Percentiles rank a stretch among this genome's conserved stretches.
Evolutionary conservation across 345 rosid genomes (phyloP).

Genomic region (Boechera retrofracta): DNA sequence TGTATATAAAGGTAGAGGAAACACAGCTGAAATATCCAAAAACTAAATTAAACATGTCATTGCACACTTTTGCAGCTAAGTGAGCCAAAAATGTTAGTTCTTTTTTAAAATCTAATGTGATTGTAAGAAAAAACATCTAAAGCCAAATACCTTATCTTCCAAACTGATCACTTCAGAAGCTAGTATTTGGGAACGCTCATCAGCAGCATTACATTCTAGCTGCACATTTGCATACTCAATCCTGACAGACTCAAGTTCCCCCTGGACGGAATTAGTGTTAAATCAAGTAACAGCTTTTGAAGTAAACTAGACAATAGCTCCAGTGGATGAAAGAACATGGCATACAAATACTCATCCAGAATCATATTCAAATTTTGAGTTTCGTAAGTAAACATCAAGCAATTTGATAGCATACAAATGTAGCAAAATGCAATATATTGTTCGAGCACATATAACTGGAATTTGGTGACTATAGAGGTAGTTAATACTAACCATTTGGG

Average conservation of each 20-base stretch:
- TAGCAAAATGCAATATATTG: constrained; percentile 13
- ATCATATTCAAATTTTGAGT: constrained; percentile 19
- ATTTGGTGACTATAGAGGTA: background rate
- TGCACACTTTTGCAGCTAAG: constrained; percentile 27
- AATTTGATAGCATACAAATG: constrained; percentile 14
- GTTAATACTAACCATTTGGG: constrained; percentile 65
- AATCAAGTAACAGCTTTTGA: constrained; percentile 18
- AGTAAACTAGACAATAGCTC: constrained; percentile 19
- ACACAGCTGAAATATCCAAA: constrained; percentile 11
- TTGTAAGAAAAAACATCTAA: constrained; percentile 14
- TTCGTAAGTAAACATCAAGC: background rate
- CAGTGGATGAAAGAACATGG: constrained; percentile 18
- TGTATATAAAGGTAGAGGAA: constrained; percentile 34
- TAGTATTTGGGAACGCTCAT: constrained; percentile 87
- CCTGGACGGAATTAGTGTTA: constrained; percentile 53
- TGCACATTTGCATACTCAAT: constrained; percentile 74
- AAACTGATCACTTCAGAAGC: constrained; percentile 97
- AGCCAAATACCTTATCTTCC: constrained; percentile 91
- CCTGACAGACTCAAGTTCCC: constrained; percentile 79
- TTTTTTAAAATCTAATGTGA: background rate
- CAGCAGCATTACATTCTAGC: constrained; percentile 89
- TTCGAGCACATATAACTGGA: constrained; percentile 20
- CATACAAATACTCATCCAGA: constrained; percentile 17
- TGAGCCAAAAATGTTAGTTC: constrained; percentile 11
- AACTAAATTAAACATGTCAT: constrained; percentile 7